A percentile compares a stretch with the other conserved stretches of the same genome.
Conservation (phyloP, 306 rosid species). For the Pyrus communis region DNA sequence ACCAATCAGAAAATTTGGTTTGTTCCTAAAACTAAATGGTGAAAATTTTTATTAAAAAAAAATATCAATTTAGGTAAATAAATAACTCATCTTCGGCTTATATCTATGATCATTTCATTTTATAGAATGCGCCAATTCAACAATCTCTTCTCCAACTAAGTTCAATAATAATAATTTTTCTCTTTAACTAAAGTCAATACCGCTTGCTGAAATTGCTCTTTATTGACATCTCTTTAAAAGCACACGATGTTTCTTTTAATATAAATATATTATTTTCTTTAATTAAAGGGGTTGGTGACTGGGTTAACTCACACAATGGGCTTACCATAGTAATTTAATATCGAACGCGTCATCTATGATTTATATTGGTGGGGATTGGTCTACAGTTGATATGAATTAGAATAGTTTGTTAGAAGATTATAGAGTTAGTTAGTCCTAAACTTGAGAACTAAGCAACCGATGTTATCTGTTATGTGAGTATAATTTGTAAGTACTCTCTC, state of each 20-base stretch:
- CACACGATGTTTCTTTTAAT: too few species aligned
- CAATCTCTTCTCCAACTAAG: not conserved
- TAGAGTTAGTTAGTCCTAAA: not conserved
- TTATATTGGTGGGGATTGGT: not conserved
- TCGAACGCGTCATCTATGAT: too few species aligned
- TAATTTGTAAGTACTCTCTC: not conserved
- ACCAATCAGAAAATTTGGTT: not conserved
- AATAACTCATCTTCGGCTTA: not conserved
- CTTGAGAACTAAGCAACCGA: not conserved
- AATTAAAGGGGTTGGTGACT: not conserved
- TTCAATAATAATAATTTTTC: too few species aligned
- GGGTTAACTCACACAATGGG: too few species aligned
- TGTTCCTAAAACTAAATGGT: not conserved
- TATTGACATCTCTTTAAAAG: too few species aligned
- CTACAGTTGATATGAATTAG: not conserved
- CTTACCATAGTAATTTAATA: not conserved
- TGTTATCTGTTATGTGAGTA: not conserved
- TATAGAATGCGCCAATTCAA: not conserved
- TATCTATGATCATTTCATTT: not conserved
- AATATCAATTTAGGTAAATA: too few species aligned
- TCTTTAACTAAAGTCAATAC: too few species aligned
- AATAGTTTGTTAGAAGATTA: too few species aligned
- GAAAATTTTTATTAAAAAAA: not conserved
- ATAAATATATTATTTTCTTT: not conserved
- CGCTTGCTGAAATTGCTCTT: too few species aligned